Evolutionary conservation across 2,329 filamentous ascomycete genomes (phyloP).

Genomic region (Emmonsia crescens): DNA sequence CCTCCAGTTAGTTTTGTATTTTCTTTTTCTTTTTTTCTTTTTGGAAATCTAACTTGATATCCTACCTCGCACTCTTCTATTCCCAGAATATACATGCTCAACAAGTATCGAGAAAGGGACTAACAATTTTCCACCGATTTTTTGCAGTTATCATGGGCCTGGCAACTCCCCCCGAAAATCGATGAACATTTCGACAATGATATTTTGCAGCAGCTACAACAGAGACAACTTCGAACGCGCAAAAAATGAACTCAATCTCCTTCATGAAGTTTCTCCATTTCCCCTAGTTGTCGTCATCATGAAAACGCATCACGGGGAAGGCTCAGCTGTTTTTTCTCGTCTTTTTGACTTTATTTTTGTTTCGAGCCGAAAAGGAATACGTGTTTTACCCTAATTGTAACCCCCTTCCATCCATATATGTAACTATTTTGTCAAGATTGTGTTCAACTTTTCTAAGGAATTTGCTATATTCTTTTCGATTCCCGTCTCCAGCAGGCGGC

Average conservation of each 20-base stretch:
- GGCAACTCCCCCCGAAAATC: not conserved
- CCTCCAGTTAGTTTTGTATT: too few relatives aligned
- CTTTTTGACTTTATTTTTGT: not conserved
- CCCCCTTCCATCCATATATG: not conserved
- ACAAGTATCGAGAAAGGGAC: not conserved
- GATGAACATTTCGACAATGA: not conserved
- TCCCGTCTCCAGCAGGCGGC: not conserved
- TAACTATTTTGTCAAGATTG: not conserved
- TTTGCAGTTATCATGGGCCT: not conserved
- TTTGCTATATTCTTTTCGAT: not conserved
- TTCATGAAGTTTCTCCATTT: not conserved
- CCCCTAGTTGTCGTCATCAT: not conserved
- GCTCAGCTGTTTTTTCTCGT: not conserved
- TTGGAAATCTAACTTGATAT: not conserved
- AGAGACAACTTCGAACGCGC: not conserved
- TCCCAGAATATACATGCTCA: not conserved
- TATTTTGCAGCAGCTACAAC: not conserved
- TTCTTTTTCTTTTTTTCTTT: too few relatives aligned
- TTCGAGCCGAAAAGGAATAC: not conserved
- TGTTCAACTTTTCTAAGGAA: not conserved
- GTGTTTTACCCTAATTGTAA: not conserved
- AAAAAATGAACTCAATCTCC: not conserved
- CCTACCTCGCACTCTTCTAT: not conserved
- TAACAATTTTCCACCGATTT: not conserved
- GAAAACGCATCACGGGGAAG: not conserved